Evolutionary conservation across 352 stramenopile genomes (phyloP).

Genomic region (Globisporangium recalcitrans): DNA sequence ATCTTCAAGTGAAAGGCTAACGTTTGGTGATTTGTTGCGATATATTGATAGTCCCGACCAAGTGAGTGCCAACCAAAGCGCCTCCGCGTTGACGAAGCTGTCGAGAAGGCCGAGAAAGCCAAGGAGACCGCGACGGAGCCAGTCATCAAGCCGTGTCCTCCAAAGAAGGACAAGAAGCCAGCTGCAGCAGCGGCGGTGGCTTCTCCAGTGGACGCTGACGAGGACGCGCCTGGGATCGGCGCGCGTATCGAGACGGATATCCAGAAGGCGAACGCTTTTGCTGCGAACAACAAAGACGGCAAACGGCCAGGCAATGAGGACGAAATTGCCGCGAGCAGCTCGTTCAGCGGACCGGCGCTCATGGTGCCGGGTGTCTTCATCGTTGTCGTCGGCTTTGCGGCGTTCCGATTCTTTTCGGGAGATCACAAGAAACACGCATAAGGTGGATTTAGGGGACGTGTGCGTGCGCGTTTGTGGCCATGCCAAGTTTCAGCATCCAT

Average conservation of each 20-base stretch:
- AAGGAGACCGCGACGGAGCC: conserved; percentile 31
- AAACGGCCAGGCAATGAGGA: neutral
- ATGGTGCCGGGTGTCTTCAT: conserved; percentile 52
- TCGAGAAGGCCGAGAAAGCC: conserved; percentile 15
- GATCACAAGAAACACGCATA: conserved; percentile 77
- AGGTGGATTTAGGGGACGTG: neutral
- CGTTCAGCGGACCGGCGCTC: conserved; percentile 29
- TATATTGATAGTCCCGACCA: conserved; percentile 43
- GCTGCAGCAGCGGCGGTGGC: neutral
- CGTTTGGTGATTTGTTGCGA: neutral
- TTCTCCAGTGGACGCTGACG: conserved; percentile 14
- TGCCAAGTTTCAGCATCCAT: neutral
- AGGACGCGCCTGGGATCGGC: conserved; percentile 62
- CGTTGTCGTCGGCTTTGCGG: conserved; percentile 41
- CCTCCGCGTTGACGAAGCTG: conserved; percentile 37
- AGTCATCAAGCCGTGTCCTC: conserved; percentile 60
- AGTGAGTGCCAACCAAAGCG: conserved; percentile 54
- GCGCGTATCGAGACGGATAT: conserved; percentile 28
- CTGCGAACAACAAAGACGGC: conserved; percentile 9
- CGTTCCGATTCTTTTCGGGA: conserved; percentile 42
- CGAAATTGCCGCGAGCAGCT: conserved; percentile 5
- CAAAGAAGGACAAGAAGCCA: conserved; percentile 52
- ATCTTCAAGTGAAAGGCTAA: neutral
- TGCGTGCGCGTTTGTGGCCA: too few species aligned
- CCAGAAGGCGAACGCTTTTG: conserved; percentile 10